Conservation (phyloP, 345 rosid genomes). For the Hibiscus tridactylites region DNA sequence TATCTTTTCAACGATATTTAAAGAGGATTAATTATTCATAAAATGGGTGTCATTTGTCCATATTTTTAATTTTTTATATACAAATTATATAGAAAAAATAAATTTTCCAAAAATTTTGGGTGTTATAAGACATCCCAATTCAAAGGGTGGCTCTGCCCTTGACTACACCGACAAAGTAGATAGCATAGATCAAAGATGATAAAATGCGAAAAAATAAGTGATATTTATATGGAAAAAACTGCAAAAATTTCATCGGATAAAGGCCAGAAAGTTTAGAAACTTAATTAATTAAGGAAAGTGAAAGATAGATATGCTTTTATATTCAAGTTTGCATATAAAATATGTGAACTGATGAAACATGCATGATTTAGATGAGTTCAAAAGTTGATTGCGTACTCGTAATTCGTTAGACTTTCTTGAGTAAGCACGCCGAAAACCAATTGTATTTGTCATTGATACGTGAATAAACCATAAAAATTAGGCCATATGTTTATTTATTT, state of each 20-base stretch:
- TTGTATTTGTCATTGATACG: not conserved
- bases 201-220: too few relatives aligned
- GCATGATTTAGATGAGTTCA: not conserved
- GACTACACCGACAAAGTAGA: too few relatives aligned
- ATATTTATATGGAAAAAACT: too few relatives aligned
- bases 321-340: not conserved
- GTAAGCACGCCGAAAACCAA: not conserved
- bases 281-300: not conserved
- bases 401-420: not conserved
- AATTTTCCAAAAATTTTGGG: too few relatives aligned
- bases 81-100: too few relatives aligned
- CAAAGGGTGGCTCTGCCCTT: too few relatives aligned
- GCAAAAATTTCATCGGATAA: not conserved
- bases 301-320: not conserved
- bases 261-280: not conserved
- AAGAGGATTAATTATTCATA: too few relatives aligned
- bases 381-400: not conserved
- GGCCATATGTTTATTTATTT: not conserved
- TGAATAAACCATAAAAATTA: not conserved
- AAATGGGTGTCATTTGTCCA: too few relatives aligned
- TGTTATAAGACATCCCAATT: too few relatives aligned
- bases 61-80: too few relatives aligned
- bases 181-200: too few relatives aligned
- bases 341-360: not conserved
- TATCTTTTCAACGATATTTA: too few relatives aligned